Conservation (phyloP, 768 basidiomycete genomes). For the Naganishia randhawae region DNA sequence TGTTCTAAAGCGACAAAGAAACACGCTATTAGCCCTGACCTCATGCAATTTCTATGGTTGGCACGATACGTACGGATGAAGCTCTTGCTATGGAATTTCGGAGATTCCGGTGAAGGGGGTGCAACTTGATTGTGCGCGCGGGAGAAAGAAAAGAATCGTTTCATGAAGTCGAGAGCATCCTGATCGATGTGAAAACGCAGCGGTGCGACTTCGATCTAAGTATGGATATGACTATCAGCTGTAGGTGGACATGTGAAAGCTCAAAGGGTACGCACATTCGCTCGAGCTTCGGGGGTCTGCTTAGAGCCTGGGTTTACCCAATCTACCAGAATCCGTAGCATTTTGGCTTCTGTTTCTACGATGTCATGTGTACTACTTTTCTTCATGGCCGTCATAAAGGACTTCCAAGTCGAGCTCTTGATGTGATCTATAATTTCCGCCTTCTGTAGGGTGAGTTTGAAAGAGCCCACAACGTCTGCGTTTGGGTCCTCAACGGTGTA, state of each 20-base stretch:
- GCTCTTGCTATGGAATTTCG: conserved; percentile 55
- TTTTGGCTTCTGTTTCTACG: conserved; percentile 82
- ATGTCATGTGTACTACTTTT: background rate
- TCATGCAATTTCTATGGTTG: background rate
- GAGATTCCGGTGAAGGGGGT: conserved; percentile 21
- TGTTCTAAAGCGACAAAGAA: conserved; percentile 54
- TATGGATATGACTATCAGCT: background rate
- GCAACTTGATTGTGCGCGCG: conserved; percentile 48
- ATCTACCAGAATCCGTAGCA: conserved; percentile 81
- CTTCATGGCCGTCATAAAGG: conserved; percentile 72
- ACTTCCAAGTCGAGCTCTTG: conserved; percentile 97
- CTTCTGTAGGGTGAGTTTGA: conserved; percentile 56
- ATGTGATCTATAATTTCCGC: conserved; percentile 94
- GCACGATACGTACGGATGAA: conserved; percentile 64
- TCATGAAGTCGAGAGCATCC: conserved; percentile 95
- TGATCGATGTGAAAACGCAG: conserved; percentile 92
- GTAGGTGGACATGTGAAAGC: background rate
- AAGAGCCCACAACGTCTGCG: conserved; percentile 1
- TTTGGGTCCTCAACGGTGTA: background rate
- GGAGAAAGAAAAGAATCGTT: conserved; percentile 89
- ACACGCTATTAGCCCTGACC: background rate
- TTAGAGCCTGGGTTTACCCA: conserved; percentile 63
- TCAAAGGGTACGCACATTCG: conserved; percentile 60
- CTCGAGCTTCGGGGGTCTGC: conserved; percentile 63
- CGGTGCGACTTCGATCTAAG: conserved; percentile 81